These are phyloP conservation scores for Petunia secreta DNA, from an alignment of 257 asterid species.

Conservation along the genomic window DNA sequence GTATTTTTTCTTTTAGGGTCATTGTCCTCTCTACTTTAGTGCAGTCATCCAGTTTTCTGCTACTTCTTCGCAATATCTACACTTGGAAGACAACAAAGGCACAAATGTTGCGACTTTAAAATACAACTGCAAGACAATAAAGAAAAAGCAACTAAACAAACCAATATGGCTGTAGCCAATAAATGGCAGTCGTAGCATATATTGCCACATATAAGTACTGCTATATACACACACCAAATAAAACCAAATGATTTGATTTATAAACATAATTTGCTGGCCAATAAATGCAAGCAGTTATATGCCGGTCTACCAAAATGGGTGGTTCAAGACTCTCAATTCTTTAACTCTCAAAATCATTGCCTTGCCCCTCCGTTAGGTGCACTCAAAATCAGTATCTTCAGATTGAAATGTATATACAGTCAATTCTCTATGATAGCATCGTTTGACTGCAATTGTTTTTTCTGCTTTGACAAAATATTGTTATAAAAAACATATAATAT, in stretches of 20 bases:
- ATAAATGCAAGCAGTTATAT: conserved; percentile 13
- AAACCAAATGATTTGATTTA: neutral
- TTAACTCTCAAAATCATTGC: neutral
- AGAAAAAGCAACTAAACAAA: neutral
- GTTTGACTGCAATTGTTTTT: too few relatives aligned
- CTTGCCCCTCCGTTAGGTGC: neutral
- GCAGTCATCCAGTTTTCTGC: neutral
- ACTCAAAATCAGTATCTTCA: neutral
- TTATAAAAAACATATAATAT: too few relatives aligned
- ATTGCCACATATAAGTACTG: conserved; percentile 4
- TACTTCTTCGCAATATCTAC: neutral
- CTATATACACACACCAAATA: neutral
- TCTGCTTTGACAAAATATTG: too few relatives aligned
- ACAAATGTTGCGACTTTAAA: neutral
- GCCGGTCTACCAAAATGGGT: conserved; percentile 6
- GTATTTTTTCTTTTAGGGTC: neutral
- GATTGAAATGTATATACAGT: too few relatives aligned
- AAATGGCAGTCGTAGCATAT: neutral
- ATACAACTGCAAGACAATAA: neutral
- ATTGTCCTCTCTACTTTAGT: neutral
- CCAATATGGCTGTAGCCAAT: neutral
- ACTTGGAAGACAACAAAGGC: neutral
- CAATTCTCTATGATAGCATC: too few relatives aligned
- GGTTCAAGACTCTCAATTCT: neutral
- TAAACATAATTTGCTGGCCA: conserved; percentile 20